Evolutionary conservation across 2,329 filamentous ascomycete genomes (phyloP), one percentile per base, ranked within the genome.

Genomic region (Pyricularia pennisetigena): DNA sequence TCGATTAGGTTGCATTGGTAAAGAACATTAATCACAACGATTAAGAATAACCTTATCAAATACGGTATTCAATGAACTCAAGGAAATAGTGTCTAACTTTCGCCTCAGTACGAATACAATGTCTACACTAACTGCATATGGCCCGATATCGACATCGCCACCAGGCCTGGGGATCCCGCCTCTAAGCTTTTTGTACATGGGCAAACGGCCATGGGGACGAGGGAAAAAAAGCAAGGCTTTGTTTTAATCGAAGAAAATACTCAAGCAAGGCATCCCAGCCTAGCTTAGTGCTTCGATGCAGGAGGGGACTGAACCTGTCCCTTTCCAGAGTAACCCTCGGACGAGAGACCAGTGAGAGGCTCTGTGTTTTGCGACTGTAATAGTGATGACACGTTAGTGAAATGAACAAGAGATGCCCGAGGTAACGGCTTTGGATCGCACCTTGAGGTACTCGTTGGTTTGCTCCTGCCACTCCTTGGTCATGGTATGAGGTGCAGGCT

Each of bases 381-480:
- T 35, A 57, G n/a, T 49, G 68, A 59, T 49, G 59, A 62, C n/a
- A 8, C 29, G 70, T 73, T 69, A 71, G 69, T 68, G 54, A 64
- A 24, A 63, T 24, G 30, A 41, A 28, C 24, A n/a, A 29, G 4
- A 29, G 9, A n/a, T 23, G n/a, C n/a, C 26, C 4, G 16, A 16
- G 7, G 30, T 23, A 14, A 16, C 1, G n/a, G 24, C 0, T 20
- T 12, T 29, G 35, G 14, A n/a, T 82, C 88, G 75, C 83, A 97
- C 94, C 87, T 89, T 94, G 80, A 97, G 85, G 81, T 91, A 95
- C 84, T 97, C 95, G 82, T 99, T 97, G 74, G 90, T 86, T 74
- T 90, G 90, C 85, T 98, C 93, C 84, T 99, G 93, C 88, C 91
- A 98, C 82, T 99, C 95, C 86, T 92, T 91, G 83, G 85, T 94